Conservation (phyloP, 108 stramenopile species). For the Cyclotella kingstonii region DNA sequence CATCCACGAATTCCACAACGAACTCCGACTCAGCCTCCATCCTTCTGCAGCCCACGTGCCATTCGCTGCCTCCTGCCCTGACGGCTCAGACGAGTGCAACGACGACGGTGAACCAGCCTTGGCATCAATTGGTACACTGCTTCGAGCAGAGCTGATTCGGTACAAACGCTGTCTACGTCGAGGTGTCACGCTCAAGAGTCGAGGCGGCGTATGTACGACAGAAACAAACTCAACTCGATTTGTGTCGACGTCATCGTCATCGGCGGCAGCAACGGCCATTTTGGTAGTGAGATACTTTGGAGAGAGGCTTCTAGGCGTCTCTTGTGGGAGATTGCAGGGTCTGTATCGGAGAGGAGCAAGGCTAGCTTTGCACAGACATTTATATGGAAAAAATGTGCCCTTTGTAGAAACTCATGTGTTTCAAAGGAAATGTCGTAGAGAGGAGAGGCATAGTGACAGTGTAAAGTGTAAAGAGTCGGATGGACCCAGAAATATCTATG, state of each 20-base stretch:
- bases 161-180: slow-evolving; percentile 4
- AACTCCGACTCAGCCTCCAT: slow-evolving; percentile 26
- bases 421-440: slow-evolving; percentile 18
- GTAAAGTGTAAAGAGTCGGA: too few species aligned
- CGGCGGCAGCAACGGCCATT: slow-evolving; percentile 38
- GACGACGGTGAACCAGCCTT: slow-evolving; percentile 3
- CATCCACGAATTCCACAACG: slow-evolving; percentile 30
- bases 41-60: slow-evolving; percentile 64
- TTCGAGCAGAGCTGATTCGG: slow-evolving; percentile 39
- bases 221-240: background rate
- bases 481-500: slow-evolving; percentile 58
- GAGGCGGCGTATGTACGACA: slow-evolving; percentile 6
- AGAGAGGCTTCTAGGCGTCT: slow-evolving; percentile 55
- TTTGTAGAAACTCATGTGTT: slow-evolving; percentile 32
- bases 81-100: background rate
- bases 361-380: slow-evolving; percentile 56
- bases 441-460: too few species aligned
- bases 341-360: slow-evolving; percentile 52
- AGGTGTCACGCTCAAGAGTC: slow-evolving; percentile 12
- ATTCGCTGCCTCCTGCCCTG: slow-evolving; percentile 16
- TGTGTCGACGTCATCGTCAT: background rate
- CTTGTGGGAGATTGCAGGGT: slow-evolving; percentile 60
- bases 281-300: slow-evolving; percentile 63
- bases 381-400: slow-evolving; percentile 33
- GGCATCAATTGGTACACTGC: background rate